Conservation (phyloP, 1,284 basidiomycete genomes). For the Trametes hirsuta region DNA sequence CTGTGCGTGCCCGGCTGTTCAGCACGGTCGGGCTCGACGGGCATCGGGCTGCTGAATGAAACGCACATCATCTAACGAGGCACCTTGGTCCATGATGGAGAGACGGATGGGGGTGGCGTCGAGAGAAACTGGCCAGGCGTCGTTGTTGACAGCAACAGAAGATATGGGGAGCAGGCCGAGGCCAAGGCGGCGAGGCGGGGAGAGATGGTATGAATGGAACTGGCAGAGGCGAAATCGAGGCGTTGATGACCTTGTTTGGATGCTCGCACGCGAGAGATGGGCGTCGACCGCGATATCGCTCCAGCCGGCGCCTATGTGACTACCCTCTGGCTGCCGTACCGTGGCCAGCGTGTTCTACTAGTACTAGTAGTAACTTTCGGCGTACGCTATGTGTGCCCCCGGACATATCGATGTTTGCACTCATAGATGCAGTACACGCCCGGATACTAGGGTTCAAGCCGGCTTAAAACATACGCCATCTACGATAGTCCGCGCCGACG, state of each 20-base stretch:
- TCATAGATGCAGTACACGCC: too few relatives aligned
- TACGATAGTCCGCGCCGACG: too few relatives aligned
- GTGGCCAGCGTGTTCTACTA: too few relatives aligned
- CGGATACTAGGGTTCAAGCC: too few relatives aligned
- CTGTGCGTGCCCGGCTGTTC: constrained; percentile 39
- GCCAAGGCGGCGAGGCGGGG: constrained; percentile 1
- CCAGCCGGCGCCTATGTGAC: not conserved
- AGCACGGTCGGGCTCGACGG: not conserved
- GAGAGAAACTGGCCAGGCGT: not conserved
- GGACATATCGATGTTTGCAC: too few relatives aligned
- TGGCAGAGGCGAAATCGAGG: constrained; percentile 23
- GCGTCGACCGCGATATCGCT: constrained; percentile 6
- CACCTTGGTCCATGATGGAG: constrained; percentile 23
- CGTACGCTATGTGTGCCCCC: too few relatives aligned
- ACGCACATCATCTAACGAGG: constrained; percentile 20
- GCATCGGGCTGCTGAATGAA: not conserved
- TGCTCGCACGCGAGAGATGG: constrained; percentile 6
- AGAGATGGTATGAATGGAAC: constrained; percentile 23
- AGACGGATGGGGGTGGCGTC: not conserved
- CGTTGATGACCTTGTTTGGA: constrained; percentile 32
- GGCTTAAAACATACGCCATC: too few relatives aligned
- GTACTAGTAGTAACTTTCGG: too few relatives aligned
- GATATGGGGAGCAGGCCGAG: not conserved
- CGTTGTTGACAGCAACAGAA: not conserved
- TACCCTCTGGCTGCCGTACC: too few relatives aligned